Conservation (phyloP, 2,329 filamentous ascomycete genomes). For the Alternaria dauci region DNA sequence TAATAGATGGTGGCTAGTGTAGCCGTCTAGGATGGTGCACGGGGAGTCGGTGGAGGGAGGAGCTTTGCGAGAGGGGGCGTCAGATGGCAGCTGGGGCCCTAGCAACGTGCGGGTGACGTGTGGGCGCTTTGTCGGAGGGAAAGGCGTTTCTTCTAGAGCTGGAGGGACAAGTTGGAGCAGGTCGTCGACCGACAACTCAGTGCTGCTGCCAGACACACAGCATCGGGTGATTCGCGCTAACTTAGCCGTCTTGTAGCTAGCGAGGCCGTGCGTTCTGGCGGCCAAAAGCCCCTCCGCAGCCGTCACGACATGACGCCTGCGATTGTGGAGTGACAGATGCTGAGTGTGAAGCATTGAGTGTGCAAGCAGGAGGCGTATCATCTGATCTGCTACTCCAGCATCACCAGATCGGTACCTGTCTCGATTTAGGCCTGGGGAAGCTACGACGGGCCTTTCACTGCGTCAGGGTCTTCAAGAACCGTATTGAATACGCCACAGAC, state of each 20-base stretch:
- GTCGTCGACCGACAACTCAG: constrained; percentile 35
- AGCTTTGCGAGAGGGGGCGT: constrained; percentile 33
- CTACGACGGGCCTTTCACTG: not conserved
- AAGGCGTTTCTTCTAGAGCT: constrained; percentile 16
- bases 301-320: constrained; percentile 12
- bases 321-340: not conserved
- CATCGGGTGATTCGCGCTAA: constrained; percentile 31
- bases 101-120: constrained; percentile 30
- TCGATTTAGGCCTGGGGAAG: not conserved
- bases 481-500: not conserved
- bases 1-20: constrained; percentile 39
- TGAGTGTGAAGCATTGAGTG: not conserved
- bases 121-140: constrained; percentile 20
- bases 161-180: constrained; percentile 29
- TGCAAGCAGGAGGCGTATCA: not conserved
- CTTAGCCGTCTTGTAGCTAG: constrained; percentile 26
- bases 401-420: constrained; percentile 18
- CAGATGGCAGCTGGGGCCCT: constrained; percentile 33
- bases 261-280: constrained; percentile 26
- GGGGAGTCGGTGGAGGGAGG: constrained; percentile 34
- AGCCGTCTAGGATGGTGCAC: constrained; percentile 35
- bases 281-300: constrained; percentile 15
- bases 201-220: constrained; percentile 30
- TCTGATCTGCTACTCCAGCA: constrained; percentile 8
- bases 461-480: not conserved